Evolutionary conservation across 495 filamentous ascomycete species (phyloP).

Genomic region (Parmelia sp.): DNA sequence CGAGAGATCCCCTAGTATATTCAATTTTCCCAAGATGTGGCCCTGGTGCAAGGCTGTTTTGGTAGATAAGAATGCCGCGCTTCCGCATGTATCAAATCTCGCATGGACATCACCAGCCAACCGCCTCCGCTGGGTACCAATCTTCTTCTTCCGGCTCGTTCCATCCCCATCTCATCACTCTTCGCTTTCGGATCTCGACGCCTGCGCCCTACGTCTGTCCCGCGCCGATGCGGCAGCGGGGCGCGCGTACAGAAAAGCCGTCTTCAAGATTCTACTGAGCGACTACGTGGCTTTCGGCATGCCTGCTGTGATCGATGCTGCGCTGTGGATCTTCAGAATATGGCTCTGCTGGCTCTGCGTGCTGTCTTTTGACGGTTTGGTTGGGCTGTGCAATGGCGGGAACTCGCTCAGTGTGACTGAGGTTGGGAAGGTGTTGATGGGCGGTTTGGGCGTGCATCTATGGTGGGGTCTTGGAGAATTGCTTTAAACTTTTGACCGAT

Average conservation of each 20-base stretch:
- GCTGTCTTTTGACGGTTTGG: neutral
- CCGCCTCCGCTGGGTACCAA: neutral
- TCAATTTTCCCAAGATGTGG: neutral
- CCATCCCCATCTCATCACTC: neutral
- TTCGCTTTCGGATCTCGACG: conserved; percentile 21
- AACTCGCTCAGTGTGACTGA: neutral
- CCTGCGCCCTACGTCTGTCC: conserved; percentile 14
- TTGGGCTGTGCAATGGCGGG: neutral
- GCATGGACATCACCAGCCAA: neutral
- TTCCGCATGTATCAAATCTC: neutral
- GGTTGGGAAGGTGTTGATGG: neutral
- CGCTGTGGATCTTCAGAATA: conserved; percentile 14
- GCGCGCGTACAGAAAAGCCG: conserved; percentile 19
- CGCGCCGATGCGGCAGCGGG: neutral
- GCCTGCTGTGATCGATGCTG: conserved; percentile 22
- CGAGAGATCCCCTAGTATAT: neutral
- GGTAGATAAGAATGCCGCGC: neutral
- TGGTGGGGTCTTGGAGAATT: neutral
- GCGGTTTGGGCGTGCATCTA: neutral
- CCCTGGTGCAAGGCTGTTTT: neutral
- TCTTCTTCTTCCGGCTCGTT: conserved; percentile 6
- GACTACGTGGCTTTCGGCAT: conserved; percentile 26
- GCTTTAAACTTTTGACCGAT: neutral
- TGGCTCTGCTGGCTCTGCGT: conserved; percentile 19
- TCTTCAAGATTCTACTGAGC: conserved; percentile 24